A percentile compares a stretch with the other conserved stretches of the same genome.
Conservation (phyloP, 2,329 filamentous ascomycete genomes). For the Coniochaeta pulveracea region DNA sequence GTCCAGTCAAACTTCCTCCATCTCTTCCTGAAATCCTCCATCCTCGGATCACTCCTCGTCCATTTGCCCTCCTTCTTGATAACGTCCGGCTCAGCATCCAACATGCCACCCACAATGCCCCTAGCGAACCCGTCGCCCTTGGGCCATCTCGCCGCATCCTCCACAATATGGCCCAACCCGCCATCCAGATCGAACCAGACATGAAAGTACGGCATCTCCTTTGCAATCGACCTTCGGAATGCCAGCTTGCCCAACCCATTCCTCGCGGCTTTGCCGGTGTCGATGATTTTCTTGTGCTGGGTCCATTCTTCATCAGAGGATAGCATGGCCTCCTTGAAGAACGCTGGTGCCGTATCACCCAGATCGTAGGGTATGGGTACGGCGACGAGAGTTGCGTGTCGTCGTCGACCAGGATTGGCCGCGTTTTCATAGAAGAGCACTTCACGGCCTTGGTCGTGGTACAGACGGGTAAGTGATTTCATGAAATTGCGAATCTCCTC, state of each 20-base stretch:
- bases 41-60: constrained; percentile 56
- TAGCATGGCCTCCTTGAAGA: constrained; percentile 91
- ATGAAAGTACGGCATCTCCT: constrained; percentile 98
- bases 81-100: constrained; percentile 69
- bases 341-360: constrained; percentile 85
- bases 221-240: constrained; percentile 73
- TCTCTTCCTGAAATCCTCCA: constrained; percentile 68
- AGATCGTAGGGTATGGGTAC: constrained; percentile 83
- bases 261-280: constrained; percentile 58
- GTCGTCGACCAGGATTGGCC: constrained; percentile 62
- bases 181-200: constrained; percentile 92
- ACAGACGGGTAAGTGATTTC: constrained; percentile 90
- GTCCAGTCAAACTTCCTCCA: constrained; percentile 95
- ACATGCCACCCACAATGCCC: constrained; percentile 85
- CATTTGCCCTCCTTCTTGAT: constrained; percentile 87
- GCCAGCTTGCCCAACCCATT: constrained; percentile 66
- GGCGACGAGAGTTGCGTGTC: constrained; percentile 76
- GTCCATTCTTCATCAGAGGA: constrained; percentile 85
- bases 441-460: constrained; percentile 83
- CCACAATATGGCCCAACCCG: constrained; percentile 83
- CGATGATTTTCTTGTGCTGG: constrained; percentile 89
- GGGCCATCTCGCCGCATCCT: constrained; percentile 78
- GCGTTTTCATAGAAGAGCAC: constrained; percentile 98
- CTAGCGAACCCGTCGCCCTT: constrained; percentile 84
- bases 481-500: constrained; percentile 98